Conservation (phyloP, 2,329 filamentous ascomycete species). For the Colletotrichum orbiculare region DNA sequence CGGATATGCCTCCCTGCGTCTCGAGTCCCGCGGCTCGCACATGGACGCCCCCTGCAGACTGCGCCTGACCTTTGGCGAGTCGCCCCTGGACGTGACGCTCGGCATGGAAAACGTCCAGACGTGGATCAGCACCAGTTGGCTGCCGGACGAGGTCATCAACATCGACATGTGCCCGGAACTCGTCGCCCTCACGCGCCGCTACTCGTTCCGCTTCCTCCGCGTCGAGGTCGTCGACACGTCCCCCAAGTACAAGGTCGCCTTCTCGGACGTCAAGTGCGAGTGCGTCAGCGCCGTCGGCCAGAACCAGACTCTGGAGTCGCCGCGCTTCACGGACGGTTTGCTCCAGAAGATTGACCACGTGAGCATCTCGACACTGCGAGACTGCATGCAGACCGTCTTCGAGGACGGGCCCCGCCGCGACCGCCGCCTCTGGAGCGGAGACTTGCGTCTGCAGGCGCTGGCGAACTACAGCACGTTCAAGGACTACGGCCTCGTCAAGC, state of each 20-base stretch:
- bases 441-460: constrained; percentile 49
- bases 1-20: constrained; percentile 45
- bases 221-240: constrained; percentile 49
- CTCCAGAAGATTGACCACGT: constrained; percentile 44
- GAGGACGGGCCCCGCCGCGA: constrained; percentile 52
- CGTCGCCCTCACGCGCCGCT: constrained; percentile 44
- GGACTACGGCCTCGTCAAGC: constrained; percentile 47
- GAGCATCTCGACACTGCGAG: constrained; percentile 47
- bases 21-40: constrained; percentile 43
- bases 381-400: constrained; percentile 53
- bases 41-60: constrained; percentile 50
- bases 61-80: constrained; percentile 49
- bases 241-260: constrained; percentile 46
- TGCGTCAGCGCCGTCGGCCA: constrained; percentile 44
- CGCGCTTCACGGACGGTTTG: constrained; percentile 37
- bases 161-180: constrained; percentile 46
- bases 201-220: constrained; percentile 48
- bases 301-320: constrained; percentile 33
- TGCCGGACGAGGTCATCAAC: constrained; percentile 50
- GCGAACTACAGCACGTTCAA: constrained; percentile 50
- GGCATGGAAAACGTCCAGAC: constrained; percentile 46
- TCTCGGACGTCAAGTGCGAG: constrained; percentile 42
- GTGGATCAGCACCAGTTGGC: constrained; percentile 51
- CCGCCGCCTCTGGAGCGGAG: constrained; percentile 50
- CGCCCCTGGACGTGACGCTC: constrained; percentile 49